Percentiles rank a stretch among this genome's conserved stretches.
Evolutionary conservation across 768 basidiomycete genomes (phyloP).

Genomic region (Amanita pallidorosea): DNA sequence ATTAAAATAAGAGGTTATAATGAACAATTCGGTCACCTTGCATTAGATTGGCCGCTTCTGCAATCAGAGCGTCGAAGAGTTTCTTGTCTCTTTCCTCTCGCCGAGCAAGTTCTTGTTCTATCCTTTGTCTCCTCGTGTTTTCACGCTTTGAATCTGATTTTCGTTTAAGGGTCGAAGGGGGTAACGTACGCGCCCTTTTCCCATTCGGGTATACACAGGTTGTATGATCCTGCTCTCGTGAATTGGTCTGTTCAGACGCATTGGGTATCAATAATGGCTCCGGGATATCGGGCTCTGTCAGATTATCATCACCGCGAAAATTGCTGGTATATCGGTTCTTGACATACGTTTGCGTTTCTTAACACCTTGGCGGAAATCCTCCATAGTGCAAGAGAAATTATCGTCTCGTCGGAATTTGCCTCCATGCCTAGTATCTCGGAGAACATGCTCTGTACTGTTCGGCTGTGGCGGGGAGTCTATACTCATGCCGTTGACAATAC

Average conservation of each 20-base stretch:
- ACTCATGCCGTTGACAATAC: conserved; percentile 43
- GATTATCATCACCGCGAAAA: background rate
- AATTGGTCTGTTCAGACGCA: background rate
- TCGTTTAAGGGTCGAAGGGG: conserved; percentile 29
- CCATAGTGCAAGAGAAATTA: background rate
- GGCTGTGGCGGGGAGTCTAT: conserved; percentile 23
- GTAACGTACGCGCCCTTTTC: conserved; percentile 43
- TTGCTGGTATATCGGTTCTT: too few species aligned
- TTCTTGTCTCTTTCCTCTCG: conserved; percentile 24
- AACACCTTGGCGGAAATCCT: background rate
- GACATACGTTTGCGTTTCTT: conserved; percentile 4
- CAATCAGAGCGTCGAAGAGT: conserved; percentile 10
- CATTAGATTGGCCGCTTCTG: background rate
- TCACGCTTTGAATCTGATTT: conserved; percentile 28
- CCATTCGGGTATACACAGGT: conserved; percentile 16
- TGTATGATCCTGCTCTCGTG: background rate
- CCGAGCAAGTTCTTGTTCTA: conserved; percentile 27
- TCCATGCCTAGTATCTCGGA: too few species aligned
- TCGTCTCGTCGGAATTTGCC: background rate
- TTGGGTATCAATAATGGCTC: background rate
- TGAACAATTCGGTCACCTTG: background rate
- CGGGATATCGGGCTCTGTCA: background rate
- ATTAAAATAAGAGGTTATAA: background rate
- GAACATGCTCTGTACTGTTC: background rate
- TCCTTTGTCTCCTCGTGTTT: conserved; percentile 28